Conservation (phyloP, 2,329 filamentous ascomycete genomes). For the Sarocladium brachiariae region DNA sequence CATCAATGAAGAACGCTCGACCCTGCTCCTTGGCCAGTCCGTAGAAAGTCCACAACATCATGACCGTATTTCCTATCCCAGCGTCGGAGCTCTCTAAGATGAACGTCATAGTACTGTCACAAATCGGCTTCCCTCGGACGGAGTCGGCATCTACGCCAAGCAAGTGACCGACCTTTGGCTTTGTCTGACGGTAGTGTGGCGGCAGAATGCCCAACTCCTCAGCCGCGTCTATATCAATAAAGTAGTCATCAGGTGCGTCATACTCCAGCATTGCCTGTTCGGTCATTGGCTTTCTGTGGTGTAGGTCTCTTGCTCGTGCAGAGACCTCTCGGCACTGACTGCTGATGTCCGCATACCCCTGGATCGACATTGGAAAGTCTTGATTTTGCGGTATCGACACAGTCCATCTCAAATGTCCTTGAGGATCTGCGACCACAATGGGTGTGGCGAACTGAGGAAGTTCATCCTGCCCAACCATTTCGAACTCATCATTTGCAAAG, state of each 20-base stretch:
- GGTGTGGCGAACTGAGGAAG: constrained; percentile 69
- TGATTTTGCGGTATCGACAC: constrained; percentile 65
- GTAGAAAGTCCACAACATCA: constrained; percentile 79
- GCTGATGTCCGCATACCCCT: constrained; percentile 65
- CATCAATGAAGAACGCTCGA: constrained; percentile 76
- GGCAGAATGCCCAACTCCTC: constrained; percentile 58
- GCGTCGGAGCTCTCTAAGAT: constrained; percentile 67
- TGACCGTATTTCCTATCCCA: constrained; percentile 68
- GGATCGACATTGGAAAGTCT: constrained; percentile 58
- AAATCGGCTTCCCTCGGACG: constrained; percentile 47
- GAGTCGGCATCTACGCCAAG: constrained; percentile 41
- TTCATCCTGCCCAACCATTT: constrained; percentile 58
- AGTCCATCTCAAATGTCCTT: constrained; percentile 67
- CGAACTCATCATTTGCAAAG: constrained; percentile 46
- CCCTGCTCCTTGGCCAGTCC: constrained; percentile 69
- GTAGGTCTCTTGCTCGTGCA: constrained; percentile 44
- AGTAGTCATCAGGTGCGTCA: constrained; percentile 59
- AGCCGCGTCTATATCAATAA: constrained; percentile 68
- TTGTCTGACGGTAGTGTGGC: constrained; percentile 20
- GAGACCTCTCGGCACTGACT: constrained; percentile 60
- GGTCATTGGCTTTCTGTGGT: constrained; percentile 28
- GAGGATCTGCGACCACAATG: constrained; percentile 59
- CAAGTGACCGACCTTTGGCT: constrained; percentile 35
- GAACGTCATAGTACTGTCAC: constrained; percentile 67
- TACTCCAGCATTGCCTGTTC: constrained; percentile 44